Conservation (phyloP, 1,139 yeast genomes). For the Pichia sp. region DNA sequence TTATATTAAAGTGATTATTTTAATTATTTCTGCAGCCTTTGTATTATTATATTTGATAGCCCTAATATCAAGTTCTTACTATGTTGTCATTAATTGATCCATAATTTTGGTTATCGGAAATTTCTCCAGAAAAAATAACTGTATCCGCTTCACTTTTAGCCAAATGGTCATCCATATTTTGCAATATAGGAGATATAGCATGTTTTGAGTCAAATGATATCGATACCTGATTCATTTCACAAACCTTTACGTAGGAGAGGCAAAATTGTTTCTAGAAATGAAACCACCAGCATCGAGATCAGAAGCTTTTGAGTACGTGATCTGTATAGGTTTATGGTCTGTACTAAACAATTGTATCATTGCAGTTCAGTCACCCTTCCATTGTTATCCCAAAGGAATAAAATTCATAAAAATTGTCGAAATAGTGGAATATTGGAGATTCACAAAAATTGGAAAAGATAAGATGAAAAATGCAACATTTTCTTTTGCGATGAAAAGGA, state of each 20-base stretch:
- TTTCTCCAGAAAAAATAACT: neutral
- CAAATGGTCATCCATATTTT: neutral
- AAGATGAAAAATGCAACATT: too few relatives aligned
- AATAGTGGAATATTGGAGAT: too few relatives aligned
- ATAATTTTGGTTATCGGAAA: neutral
- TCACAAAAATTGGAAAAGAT: too few relatives aligned
- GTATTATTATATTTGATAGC: constrained; percentile 1
- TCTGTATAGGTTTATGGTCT: too few relatives aligned
- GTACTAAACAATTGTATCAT: too few relatives aligned
- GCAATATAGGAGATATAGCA: neutral
- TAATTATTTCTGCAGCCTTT: constrained; percentile 1
- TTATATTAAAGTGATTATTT: constrained; percentile 62
- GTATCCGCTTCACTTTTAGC: neutral
- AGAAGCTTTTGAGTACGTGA: neutral
- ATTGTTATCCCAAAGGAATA: too few relatives aligned
- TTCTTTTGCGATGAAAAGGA: too few relatives aligned
- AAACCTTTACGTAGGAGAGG: constrained; percentile 27
- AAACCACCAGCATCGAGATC: neutral
- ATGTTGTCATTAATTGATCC: neutral
- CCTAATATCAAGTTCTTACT: neutral
- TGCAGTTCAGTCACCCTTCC: too few relatives aligned
- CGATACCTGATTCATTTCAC: constrained; percentile 23
- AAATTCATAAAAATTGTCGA: too few relatives aligned
- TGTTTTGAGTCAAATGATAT: constrained; percentile 14
- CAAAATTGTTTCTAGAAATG: constrained; percentile 25